phyloP scores from a whole-genome alignment of 805 yeast genomes.

The Blastobotrys peoriensis region DNA sequence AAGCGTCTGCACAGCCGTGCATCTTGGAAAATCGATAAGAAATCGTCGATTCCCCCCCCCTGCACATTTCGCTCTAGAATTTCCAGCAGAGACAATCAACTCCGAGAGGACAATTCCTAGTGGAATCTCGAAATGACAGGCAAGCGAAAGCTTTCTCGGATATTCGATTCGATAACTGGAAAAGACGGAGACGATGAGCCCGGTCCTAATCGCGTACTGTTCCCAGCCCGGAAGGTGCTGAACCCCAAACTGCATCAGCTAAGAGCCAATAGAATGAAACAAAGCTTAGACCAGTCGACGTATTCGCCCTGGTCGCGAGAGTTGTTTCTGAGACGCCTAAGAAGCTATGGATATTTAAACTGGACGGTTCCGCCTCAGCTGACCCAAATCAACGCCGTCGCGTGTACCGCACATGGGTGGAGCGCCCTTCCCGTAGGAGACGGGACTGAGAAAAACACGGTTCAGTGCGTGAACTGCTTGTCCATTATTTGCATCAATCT shows the following conservation, averaged over 20 bases:
- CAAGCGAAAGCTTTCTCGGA: constrained; percentile 3
- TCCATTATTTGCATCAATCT: constrained; percentile 4
- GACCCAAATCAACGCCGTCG: constrained; percentile 4
- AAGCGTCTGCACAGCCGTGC: no score
- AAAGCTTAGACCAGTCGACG: neutral
- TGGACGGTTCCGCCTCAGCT: constrained; percentile 10
- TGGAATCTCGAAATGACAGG: constrained; percentile 11
- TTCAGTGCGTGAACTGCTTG: constrained; percentile 9
- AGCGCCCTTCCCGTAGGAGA: constrained; percentile 17
- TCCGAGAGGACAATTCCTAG: no score
- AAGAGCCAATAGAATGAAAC: neutral
- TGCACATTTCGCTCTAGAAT: no score
- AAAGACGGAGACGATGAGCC: neutral
- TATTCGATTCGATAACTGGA: neutral
- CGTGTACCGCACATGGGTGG: constrained; percentile 15
- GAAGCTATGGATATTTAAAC: constrained; percentile 5
- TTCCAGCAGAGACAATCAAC: no score
- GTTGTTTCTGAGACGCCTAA: constrained; percentile 7
- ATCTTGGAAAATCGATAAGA: no score
- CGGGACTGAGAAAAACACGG: neutral
- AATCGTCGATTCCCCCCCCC: no score
- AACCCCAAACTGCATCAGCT: neutral
- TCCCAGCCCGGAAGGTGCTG: neutral
- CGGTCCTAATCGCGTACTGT: neutral
- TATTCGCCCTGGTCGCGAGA: constrained; percentile 15